Conservation (phyloP, 2,329 filamentous ascomycete genomes). For the Colletotrichum tamarilloi region DNA sequence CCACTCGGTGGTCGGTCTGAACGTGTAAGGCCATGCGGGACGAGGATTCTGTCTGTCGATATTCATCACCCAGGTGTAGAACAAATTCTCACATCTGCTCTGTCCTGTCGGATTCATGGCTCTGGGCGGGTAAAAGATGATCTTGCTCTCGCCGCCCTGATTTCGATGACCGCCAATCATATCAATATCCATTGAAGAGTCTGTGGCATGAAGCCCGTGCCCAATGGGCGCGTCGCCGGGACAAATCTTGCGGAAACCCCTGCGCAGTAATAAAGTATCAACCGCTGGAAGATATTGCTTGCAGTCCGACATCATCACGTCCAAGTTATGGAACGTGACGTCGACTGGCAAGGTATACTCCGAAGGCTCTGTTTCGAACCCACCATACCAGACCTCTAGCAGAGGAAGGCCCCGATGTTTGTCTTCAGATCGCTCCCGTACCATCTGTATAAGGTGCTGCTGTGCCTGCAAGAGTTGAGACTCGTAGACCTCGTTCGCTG, state of each 20-base stretch:
- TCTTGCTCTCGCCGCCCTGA: constrained; percentile 42
- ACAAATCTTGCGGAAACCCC: constrained; percentile 53
- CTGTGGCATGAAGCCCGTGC: background rate
- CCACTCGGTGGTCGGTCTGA: constrained; percentile 62
- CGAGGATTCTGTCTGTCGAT: constrained; percentile 37
- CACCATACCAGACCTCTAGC: constrained; percentile 58
- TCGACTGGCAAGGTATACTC: constrained; percentile 51
- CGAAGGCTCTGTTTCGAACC: constrained; percentile 40
- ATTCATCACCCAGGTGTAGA: constrained; percentile 52
- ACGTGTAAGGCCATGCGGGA: constrained; percentile 51
- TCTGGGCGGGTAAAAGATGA: constrained; percentile 61
- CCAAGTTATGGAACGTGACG: constrained; percentile 52
- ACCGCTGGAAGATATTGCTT: constrained; percentile 50
- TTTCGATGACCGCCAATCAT: constrained; percentile 26
- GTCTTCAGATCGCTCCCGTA: constrained; percentile 43
- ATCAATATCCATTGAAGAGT: constrained; percentile 21
- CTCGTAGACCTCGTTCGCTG: constrained; percentile 38
- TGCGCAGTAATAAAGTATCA: constrained; percentile 40
- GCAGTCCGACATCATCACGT: constrained; percentile 45
- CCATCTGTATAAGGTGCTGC: constrained; percentile 51
- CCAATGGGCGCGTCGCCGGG: background rate
- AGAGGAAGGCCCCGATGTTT: constrained; percentile 50
- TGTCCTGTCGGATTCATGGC: constrained; percentile 37
- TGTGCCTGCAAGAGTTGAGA: constrained; percentile 58
- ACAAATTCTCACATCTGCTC: constrained; percentile 54